These are phyloP conservation scores for Ormosia emarginata DNA, from an alignment of 306 rosid genomes.

Conservation along the genomic window DNA sequence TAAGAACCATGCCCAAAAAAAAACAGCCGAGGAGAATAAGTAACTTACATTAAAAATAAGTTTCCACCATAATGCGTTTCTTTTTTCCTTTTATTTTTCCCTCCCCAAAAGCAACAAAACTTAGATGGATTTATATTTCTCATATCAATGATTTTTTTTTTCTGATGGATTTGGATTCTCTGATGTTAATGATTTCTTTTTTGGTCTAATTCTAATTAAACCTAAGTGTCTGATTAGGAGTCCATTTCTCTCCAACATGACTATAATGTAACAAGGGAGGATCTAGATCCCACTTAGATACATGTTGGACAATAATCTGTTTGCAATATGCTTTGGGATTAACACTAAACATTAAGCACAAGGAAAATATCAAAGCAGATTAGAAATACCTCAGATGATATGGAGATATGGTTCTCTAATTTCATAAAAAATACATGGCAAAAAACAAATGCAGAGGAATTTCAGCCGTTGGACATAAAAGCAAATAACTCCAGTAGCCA, in stretches of 20 bases:
- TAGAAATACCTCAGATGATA: neutral
- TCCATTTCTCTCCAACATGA: neutral
- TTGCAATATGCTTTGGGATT: neutral
- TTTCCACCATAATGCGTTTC: neutral
- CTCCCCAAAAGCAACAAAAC: neutral
- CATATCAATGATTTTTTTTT: neutral
- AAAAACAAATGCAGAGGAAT: neutral
- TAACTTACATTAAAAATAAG: neutral
- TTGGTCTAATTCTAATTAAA: constrained; percentile 5
- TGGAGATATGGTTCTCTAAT: neutral
- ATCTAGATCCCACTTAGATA: neutral
- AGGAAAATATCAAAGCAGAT: constrained; percentile 17
- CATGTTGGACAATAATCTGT: neutral
- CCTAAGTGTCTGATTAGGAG: neutral
- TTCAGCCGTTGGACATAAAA: neutral
- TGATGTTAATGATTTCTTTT: neutral
- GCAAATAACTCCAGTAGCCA: neutral
- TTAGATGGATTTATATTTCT: neutral
- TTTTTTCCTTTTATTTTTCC: neutral
- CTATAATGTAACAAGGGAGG: neutral
- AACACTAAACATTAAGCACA: neutral
- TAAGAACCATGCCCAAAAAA: neutral
- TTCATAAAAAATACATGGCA: neutral
- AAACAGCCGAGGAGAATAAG: neutral
- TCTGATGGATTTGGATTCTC: neutral